These are phyloP conservation scores for Carex littledalei DNA, from an alignment of 176 grass and related monocot genomes.

Conservation along the genomic window DNA sequence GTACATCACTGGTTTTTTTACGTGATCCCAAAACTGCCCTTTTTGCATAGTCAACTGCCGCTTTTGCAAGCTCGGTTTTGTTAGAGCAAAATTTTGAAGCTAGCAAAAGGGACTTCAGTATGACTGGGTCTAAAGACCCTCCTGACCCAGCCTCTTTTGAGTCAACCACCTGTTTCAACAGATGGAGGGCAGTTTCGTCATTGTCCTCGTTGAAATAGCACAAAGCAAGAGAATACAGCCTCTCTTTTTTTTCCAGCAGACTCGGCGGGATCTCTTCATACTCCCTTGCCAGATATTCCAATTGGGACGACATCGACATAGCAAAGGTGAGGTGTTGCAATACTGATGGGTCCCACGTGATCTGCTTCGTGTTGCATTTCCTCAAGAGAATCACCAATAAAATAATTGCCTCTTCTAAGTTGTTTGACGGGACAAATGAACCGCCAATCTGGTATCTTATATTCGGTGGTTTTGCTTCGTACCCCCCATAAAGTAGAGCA, in stretches of 20 bases:
- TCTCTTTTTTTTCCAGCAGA: conserved; percentile 58
- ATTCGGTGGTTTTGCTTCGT: conserved; percentile 71
- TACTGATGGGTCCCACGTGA: conserved; percentile 65
- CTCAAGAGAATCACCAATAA: conserved; percentile 83
- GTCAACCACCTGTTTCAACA: conserved; percentile 61
- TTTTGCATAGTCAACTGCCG: conserved; percentile 54
- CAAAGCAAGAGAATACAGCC: conserved; percentile 72
- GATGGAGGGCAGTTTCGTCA: conserved; percentile 55
- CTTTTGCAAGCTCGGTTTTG: conserved; percentile 43
- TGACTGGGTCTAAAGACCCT: conserved; percentile 40
- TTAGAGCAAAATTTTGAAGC: conserved; percentile 69
- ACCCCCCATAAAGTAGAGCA: conserved; percentile 87
- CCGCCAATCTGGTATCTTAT: conserved; percentile 81
- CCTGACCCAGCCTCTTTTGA: conserved; percentile 11
- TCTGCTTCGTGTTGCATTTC: conserved; percentile 68
- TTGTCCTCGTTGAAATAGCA: conserved; percentile 87
- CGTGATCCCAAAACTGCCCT: conserved; percentile 50
- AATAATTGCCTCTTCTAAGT: conserved; percentile 93
- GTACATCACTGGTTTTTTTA: conserved; percentile 41
- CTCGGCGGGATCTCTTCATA: conserved; percentile 76
- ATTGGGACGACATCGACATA: conserved; percentile 62
- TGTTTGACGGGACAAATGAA: conserved; percentile 84
- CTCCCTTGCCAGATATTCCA: conserved; percentile 51
- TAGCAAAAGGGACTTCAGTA: conserved; percentile 62
- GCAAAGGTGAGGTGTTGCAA: conserved; percentile 85